Evolutionary conservation across 2,329 filamentous ascomycete species (phyloP), one percentile per base, ranked within the genome.

Genomic region (Lachnellula suecica): DNA sequence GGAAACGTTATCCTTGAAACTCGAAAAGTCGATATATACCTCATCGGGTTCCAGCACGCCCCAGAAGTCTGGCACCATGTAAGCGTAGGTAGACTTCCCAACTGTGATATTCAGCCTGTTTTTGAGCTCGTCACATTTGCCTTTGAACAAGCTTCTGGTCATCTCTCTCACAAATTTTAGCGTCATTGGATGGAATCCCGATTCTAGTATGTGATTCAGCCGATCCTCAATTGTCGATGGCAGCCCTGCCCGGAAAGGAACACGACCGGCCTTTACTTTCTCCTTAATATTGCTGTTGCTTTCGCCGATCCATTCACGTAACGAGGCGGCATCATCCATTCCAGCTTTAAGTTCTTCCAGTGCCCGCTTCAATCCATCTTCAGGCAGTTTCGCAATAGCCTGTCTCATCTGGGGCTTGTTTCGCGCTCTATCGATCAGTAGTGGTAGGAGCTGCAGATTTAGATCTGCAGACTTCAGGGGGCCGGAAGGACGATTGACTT

Each of bases 21-120:
- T 76, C 0, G 86, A 88, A 57, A 91, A 91, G 0, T 79, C 76
- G 0, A 92, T 62, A 34, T 88, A 84, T 0, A 91, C 75, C 59
- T 92, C 84, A 1, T 80, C 81, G 35, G 87, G 84, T 45, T 79
- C 69, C 0, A 93, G 66, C 0, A 81, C 70, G 0, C 77, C 78
- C 0, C 70, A 70, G 22, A 88, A 89, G 65, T 93, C 89, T 0
- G 85, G 79, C 0, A 89, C 77, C 71, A 91, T 91, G 53, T 78
- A 81, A 0, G 84, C 70, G 42, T 82, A 83, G 0, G 85, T 81
- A 0, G 87, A 88, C 7, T 77, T 74, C 0, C 78, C 76, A 0
- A 91, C 70, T 1, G 73, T 77, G 44, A 91, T 79, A 44, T 83
- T 84, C 49, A 88, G 70, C 51, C 79, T 81, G 1, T 73, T 66